Evolutionary conservation across 2,329 filamentous ascomycete species (phyloP).

Genomic region (Microcera coccophila): DNA sequence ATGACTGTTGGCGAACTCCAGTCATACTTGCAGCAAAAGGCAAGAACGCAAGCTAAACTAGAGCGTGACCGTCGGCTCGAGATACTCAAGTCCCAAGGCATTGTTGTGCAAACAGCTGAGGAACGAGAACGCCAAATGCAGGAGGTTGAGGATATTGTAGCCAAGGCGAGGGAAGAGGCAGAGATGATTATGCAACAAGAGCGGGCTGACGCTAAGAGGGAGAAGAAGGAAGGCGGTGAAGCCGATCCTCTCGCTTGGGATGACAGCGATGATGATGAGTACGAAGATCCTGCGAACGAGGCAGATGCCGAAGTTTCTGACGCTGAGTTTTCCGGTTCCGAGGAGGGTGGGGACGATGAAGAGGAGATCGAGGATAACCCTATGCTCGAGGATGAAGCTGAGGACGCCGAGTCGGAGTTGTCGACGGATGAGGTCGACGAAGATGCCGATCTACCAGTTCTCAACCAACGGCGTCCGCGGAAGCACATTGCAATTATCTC

Average conservation of each 20-base stretch:
- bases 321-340: conserved; percentile 44
- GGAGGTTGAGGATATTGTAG: conserved; percentile 82
- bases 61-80: conserved; percentile 76
- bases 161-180: conserved; percentile 77
- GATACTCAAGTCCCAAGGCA: conserved; percentile 71
- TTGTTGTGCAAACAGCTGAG: conserved; percentile 78
- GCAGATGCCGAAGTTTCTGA: conserved; percentile 37
- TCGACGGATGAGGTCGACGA: conserved; percentile 36
- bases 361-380: conserved; percentile 35
- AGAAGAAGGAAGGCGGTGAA: conserved; percentile 46
- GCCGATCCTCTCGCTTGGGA: conserved; percentile 53
- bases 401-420: conserved; percentile 36
- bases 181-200: conserved; percentile 71
- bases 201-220: conserved; percentile 66
- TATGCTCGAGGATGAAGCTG: conserved; percentile 39
- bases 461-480: conserved; percentile 45
- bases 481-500: conserved; percentile 54
- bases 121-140: conserved; percentile 79
- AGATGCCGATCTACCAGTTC: conserved; percentile 38
- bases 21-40: conserved; percentile 62
- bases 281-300: conserved; percentile 37
- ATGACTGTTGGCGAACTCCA: conserved; percentile 72
- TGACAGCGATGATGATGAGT: conserved; percentile 54
- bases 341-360: conserved; percentile 35
- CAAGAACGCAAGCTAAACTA: conserved; percentile 72